Base-by-base conservation (phyloP, 1,284 basidiomycete genomes). In the Inonotus obliquus region DNA sequence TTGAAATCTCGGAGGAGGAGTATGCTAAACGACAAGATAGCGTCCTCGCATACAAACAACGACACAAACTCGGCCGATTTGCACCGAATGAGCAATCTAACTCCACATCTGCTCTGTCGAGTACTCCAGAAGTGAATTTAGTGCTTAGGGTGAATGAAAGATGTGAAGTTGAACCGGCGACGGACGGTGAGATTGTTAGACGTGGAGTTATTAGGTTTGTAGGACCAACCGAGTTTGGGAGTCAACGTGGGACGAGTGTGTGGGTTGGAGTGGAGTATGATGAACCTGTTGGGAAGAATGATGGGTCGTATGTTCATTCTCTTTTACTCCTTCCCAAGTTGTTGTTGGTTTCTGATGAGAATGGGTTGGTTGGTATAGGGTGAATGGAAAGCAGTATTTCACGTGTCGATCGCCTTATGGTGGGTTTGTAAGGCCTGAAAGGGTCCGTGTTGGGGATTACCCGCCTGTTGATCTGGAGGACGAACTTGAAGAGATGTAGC, bases 201-300 rank as follows among this genome's bases (percentile, higher is more conserved):
- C 82, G 93, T 27, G 96, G 96, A 0, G 89, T 87, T 0, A 86
- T 99, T 23, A 80, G 87, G 9, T 99, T 88, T 69, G 86, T 96
- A 11, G 97, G 97, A 0, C 71, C 76, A 27, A 93, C 95, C 0
- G 79, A 81, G 58, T 97, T 98, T 69, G 85, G 85, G 37, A 85
- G 80, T 63, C 74, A 75, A 0, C 75, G 78, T 32, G 32, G 32
- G 10, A 44, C 41, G 54, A 88, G 89, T 0, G 71, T 84, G 0
- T 98, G 96, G 96, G 83, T 98, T 1, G 97, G 96, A 0, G 80
- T 99, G 6, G 92, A 97, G 73, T 93, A 96, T 69, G 97, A 99
- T 71, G 97, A 98, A 70, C 96, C 97, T 1, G 82, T 94, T 11
- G 96, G 96, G 11, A 98, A 96, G 76, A 96, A 96, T 66, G 91